phyloP scores from a whole-genome alignment of 768 basidiomycete species.

The Artomyces pyxidatus region DNA sequence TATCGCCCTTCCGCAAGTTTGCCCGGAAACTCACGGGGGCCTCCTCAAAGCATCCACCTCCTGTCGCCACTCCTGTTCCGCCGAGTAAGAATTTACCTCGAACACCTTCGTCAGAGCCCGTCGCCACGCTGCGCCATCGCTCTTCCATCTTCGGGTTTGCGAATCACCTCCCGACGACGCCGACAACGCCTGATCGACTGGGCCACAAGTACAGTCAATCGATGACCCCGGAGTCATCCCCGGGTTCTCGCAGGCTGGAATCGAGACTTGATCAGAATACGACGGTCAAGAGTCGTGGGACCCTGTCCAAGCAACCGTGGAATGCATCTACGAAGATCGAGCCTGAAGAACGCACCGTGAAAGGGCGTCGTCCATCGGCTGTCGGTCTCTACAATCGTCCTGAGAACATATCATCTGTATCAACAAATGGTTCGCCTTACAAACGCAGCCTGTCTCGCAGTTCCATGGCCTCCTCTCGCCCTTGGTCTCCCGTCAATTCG shows the following conservation, averaged over 20 bases:
- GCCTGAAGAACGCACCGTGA: conserved; percentile 41
- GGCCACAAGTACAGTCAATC: conserved; percentile 66
- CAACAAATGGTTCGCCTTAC: conserved; percentile 7
- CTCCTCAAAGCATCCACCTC: conserved; percentile 20
- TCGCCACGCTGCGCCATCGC: conserved; percentile 44
- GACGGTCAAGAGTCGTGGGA: conserved; percentile 30
- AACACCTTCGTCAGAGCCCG: conserved; percentile 48
- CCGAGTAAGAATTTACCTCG: conserved; percentile 34
- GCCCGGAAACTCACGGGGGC: conserved; percentile 60
- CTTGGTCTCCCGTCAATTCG: conserved; percentile 15
- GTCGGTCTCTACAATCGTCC: conserved; percentile 24
- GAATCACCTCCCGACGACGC: conserved; percentile 30
- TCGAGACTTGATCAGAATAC: conserved; percentile 27
- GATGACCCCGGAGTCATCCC: conserved; percentile 62
- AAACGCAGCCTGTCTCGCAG: conserved; percentile 14
- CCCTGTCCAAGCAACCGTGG: conserved; percentile 40
- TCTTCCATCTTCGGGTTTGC: conserved; percentile 55
- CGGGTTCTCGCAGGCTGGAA: conserved; percentile 33
- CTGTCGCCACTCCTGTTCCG: conserved; percentile 37
- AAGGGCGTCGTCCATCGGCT: conserved; percentile 43
- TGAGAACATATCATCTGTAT: conserved; percentile 1
- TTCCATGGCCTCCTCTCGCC: conserved; percentile 17
- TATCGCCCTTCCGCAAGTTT: conserved; percentile 75
- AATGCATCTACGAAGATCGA: conserved; percentile 78
- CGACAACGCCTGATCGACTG: conserved; percentile 49